Conservation (phyloP, 176 grass and related monocot genomes). For the Elaeis guineensis region DNA sequence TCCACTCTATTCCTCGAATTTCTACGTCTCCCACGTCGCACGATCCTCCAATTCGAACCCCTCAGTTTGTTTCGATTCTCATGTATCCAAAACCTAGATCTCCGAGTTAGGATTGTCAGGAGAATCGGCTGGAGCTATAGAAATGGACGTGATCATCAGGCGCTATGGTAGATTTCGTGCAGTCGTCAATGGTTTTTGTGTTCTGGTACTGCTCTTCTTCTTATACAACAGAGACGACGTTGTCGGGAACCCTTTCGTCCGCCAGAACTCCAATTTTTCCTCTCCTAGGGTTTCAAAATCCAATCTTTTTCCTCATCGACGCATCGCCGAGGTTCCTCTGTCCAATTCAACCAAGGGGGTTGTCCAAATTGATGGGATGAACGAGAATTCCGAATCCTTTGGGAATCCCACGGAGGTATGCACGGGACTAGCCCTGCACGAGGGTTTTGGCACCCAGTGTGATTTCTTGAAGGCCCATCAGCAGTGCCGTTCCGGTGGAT, state of each 20-base stretch:
- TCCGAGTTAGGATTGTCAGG: too few species aligned
- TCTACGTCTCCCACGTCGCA: too few species aligned
- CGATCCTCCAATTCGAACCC: too few species aligned
- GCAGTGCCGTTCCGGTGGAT: conserved; percentile 64
- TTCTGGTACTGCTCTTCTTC: conserved; percentile 58
- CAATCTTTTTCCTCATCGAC: conserved; percentile 29
- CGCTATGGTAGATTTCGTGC: conserved; percentile 3
- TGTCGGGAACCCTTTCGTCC: conserved; percentile 9
- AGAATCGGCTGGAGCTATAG: too few species aligned
- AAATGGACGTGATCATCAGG: not conserved
- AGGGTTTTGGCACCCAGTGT: conserved; percentile 57
- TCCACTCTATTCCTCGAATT: too few species aligned
- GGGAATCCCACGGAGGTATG: conserved; percentile 57
- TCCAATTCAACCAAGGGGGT: conserved; percentile 26
- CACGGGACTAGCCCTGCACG: conserved; percentile 41
- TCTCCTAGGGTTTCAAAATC: conserved; percentile 10
- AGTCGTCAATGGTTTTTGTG: conserved; percentile 29
- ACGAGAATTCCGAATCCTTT: conserved; percentile 18
- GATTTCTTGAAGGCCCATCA: conserved; percentile 71
- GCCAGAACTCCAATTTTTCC: not conserved
- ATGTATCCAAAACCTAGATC: not conserved
- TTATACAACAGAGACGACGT: conserved; percentile 49
- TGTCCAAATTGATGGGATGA: conserved; percentile 1
- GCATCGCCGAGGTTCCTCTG: conserved; percentile 39
- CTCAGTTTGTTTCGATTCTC: not conserved